phyloP scores from a whole-genome alignment of 2,329 filamentous ascomycete genomes.

The Hypoxylon sp. region DNA sequence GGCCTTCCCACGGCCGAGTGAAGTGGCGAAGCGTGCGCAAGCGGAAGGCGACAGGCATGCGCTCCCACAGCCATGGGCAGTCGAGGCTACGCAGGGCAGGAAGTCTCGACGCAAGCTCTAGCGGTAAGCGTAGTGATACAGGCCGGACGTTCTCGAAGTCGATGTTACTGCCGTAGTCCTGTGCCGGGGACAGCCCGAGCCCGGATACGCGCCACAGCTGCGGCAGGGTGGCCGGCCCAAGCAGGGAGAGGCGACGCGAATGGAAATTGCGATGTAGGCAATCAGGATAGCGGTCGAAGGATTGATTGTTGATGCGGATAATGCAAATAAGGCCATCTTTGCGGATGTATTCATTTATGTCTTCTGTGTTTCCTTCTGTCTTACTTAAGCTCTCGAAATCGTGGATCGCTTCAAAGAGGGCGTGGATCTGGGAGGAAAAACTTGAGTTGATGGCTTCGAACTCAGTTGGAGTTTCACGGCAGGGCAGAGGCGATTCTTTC shows the following conservation, averaged over 20 bases:
- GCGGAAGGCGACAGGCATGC: constrained; percentile 38
- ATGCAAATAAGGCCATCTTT: constrained; percentile 1
- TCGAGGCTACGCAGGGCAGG: constrained; percentile 40
- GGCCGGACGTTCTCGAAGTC: constrained; percentile 10
- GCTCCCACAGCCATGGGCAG: constrained; percentile 47
- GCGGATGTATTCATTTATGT: neutral
- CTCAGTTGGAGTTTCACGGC: constrained; percentile 19
- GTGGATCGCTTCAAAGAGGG: constrained; percentile 20
- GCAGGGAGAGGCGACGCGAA: constrained; percentile 34
- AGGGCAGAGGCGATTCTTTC: constrained; percentile 25
- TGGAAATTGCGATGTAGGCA: constrained; percentile 38
- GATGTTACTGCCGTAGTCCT: constrained; percentile 4
- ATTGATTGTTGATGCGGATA: constrained; percentile 12
- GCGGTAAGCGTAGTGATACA: constrained; percentile 13
- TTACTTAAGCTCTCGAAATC: constrained; percentile 14
- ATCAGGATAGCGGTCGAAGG: constrained; percentile 18
- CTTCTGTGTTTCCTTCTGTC: constrained; percentile 11
- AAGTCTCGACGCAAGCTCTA: constrained; percentile 36
- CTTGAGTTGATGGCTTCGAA: constrained; percentile 24
- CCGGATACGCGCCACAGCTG: constrained; percentile 14
- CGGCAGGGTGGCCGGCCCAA: neutral
- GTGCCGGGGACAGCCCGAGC: constrained; percentile 8
- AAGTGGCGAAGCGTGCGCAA: constrained; percentile 33
- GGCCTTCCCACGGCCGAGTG: constrained; percentile 41
- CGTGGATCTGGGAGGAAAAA: constrained; percentile 25